Base-by-base conservation (phyloP, 805 yeast genomes). In the Blastobotrys parvus region DNA sequence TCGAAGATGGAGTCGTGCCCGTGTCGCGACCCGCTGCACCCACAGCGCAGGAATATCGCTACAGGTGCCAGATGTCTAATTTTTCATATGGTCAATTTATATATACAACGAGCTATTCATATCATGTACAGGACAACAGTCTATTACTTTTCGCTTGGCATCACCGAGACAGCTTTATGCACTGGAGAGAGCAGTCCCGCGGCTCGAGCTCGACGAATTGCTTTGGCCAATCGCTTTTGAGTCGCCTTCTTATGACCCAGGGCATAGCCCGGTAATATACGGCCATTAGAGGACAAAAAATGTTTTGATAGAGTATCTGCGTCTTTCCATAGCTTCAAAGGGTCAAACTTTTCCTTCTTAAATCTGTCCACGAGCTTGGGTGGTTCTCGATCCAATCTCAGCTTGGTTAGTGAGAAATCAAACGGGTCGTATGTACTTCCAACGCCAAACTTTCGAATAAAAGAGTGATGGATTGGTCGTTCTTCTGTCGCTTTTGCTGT, bases 161-260 rank as follows among this genome's bases (percentile, higher is more conserved):
- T 13, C 27, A n/a, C 15, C 16, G 38, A 41, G 4, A 37, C 45
- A 21, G 20, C 18, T 38, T 47, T 77, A 55, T 84, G 88, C n/a
- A 80, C 81, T 47, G 79, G 69, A 35, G 92, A 78, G 59, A 88
- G 67, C 47, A 87, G 69, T 0, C 96, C 97, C 43, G 82, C 78
- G 3, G 82, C 78, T 58, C 90, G 77, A 13, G 89, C 80, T 53
- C 95, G 73, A 58, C 83, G 78, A 37, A 88, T 72, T 15, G 95
- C 94, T 53, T 77, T 82, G 1, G 88, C 70, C 53, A 88, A 63
- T 52, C 73, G 70, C 56, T 76, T 77, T 59, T 88, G 95, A 55
- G 82, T 83, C 50, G 68, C 70, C 8, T 73, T 72, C 32, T 68
- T 72, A 48, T 85, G 71, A 3, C 90, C 88, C 2, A 87, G 79